Conservation (phyloP, 1,139 yeast species). For the Zygosaccharomyces pseudobailii region DNA sequence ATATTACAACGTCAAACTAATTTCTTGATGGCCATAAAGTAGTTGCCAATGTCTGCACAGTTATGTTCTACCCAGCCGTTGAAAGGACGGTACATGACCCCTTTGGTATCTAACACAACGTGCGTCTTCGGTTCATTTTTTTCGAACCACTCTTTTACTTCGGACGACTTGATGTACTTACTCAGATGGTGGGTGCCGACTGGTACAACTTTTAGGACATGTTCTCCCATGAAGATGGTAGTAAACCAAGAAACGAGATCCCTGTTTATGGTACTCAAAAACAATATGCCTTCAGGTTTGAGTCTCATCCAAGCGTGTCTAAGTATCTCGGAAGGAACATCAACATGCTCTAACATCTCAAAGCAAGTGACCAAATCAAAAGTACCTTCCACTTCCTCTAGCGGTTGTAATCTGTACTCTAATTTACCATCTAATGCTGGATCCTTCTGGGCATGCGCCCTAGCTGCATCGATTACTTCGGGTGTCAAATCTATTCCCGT, state of each 20-base stretch:
- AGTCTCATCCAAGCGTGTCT: constrained; percentile 61
- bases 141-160: constrained; percentile 63
- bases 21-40: constrained; percentile 69
- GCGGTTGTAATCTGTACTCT: constrained; percentile 52
- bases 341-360: constrained; percentile 93
- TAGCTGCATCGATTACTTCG: constrained; percentile 79
- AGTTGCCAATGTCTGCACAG: constrained; percentile 66
- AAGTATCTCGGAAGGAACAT: constrained; percentile 71
- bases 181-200: constrained; percentile 83
- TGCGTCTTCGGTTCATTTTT: constrained; percentile 41
- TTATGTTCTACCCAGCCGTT: constrained; percentile 77
- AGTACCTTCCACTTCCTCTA: constrained; percentile 51
- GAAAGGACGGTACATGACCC: constrained; percentile 78
- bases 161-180: constrained; percentile 77
- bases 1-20: constrained; percentile 5
- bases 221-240: constrained; percentile 87
- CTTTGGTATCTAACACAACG: constrained; percentile 62
- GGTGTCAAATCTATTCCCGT: constrained; percentile 80
- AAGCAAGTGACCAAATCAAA: constrained; percentile 84
- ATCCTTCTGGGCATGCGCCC: constrained; percentile 59
- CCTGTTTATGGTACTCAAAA: constrained; percentile 86
- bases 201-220: constrained; percentile 76
- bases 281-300: constrained; percentile 67
- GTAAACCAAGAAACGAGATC: constrained; percentile 89
- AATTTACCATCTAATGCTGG: constrained; percentile 55